Base-by-base conservation (phyloP, 441 rosid genomes). In the Arabidopsis hybrid region DNA sequence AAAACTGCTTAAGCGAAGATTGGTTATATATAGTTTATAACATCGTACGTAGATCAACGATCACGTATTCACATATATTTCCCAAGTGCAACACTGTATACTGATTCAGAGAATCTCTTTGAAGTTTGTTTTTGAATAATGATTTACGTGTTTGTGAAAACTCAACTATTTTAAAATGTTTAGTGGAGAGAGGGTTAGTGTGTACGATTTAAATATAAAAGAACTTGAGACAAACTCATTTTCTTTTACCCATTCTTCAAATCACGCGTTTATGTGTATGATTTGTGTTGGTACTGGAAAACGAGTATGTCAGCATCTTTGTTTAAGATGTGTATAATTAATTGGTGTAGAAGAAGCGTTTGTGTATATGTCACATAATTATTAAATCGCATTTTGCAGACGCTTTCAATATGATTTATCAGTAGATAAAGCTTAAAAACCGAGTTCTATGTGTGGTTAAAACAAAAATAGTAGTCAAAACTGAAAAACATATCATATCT, bases 391-490 rank as follows among this genome's bases (percentile, higher is more conserved):
- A 29, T 85, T 91, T 77, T 77, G 84, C 74, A 87, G 82, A 63
- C 87, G 84, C 73, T 76, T 87, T 45, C 14, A 12, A 80, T 65
- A 86, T 56, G 74, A 75, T 52, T 72, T 89, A 69, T 80, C 91
- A 1, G 78, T 87, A 21, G 82, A 77, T 21, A 21, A 21, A 21
- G 26, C 26, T 21, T 16, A 1, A 1, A 49, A 8, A 72, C 83
- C 0, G 87, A 85, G 83, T 88, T 84, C 38, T 63, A 78, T 26
- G 21, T n/a, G 74, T 81, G 26, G 87, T 82, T 76, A 86, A 86
- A 82, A 76, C 90, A 21, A 21, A 91, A 60, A 79, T 84, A 71
- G 87, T 90, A 8, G 89, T 88, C 26, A 85, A 87, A 80, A 86
- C 88, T 73, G 89, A 81, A 82, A 74, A 14, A 62, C 67, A 56